phyloP scores from a whole-genome alignment of 2,329 filamentous ascomycete genomes.

The Sphaerulina populicola region DNA sequence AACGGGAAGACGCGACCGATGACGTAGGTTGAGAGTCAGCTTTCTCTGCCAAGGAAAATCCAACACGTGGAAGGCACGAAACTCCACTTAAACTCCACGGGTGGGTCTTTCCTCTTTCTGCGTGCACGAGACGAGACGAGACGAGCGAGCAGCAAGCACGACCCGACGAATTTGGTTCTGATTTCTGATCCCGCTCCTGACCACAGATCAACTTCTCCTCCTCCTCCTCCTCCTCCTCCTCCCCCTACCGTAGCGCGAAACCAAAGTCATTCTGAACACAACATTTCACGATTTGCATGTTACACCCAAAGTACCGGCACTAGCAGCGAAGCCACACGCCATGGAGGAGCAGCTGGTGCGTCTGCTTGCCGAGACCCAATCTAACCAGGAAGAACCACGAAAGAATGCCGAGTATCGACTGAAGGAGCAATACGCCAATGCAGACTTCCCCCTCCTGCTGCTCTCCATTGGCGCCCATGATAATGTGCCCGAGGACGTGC shows the following conservation, averaged over 20 bases:
- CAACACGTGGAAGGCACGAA: background rate
- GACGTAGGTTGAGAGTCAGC: background rate
- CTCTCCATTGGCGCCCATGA: conserved; percentile 71
- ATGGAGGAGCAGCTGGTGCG: conserved; percentile 93
- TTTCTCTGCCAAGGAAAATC: too few species aligned
- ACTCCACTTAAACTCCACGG: too few species aligned
- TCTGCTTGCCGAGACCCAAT: conserved; percentile 80
- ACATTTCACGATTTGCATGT: conserved; percentile 7
- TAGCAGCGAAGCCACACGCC: conserved; percentile 26
- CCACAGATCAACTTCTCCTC: too few species aligned
- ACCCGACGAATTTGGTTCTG: too few species aligned
- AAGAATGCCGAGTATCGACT: conserved; percentile 81
- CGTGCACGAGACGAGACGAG: too few species aligned
- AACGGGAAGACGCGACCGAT: background rate
- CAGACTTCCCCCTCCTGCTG: conserved; percentile 69
- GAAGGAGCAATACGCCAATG: conserved; percentile 57
- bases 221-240: too few species aligned
- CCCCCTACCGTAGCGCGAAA: too few species aligned
- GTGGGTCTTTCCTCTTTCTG: too few species aligned
- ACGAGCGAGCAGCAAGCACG: too few species aligned
- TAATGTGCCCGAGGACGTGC: conserved; percentile 62
- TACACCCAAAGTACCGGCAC: conserved; percentile 10
- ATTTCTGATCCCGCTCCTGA: too few species aligned
- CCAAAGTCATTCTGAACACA: too few species aligned
- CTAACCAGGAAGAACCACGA: conserved; percentile 63